Evolutionary conservation across 2,329 filamentous ascomycete species (phyloP), one percentile per base, ranked within the genome.

Genomic region (Hawksworthiomyces lignivorus): DNA sequence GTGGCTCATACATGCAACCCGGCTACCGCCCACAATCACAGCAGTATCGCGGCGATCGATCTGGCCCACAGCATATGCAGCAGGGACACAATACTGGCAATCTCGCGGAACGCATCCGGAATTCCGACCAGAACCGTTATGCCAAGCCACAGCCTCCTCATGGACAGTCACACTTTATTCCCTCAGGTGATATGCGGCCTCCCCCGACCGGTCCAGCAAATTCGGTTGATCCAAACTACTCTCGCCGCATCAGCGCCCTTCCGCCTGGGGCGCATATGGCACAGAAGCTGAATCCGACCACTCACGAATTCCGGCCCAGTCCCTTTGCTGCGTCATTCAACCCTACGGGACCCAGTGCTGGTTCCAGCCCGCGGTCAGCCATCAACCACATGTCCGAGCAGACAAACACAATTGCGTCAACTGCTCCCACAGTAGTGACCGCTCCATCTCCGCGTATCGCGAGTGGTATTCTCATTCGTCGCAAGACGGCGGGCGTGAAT

Each of bases 281-380:
- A 4, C 68, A 67, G 34, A 78, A 79, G 59, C 56, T 82, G 52
- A 82, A 82, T 48, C 78, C 78, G 7, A 80, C 77, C 53, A 81
- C 71, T 51, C 70, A 76, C 56, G 88, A 95, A 55, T 97, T 96
- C 64, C 81, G 84, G 50, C 92, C 90, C 15, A 94, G 83, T 54
- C 81, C 86, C 5, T 83, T 83, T 48, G 88, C 89, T 1, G 75
- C 77, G 33, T 72, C 82, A 2, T 97, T 98, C 63, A 90, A 81
- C 51, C 90, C 85, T 5, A 85, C 65, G 36, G 69, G 72, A 19
- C 67, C 70, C n/a, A 86, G 82, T 56, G 71, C 76, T 35, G 72
- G 77, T 27, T 87, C 85, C 3, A 94, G 84, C 56, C 86, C 87
- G 22, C 73, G 75, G 26, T 77, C 82, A 2, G 67, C 67, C 50